Evolutionary conservation across 805 yeast species (phyloP).

Genomic region (Dipodascopsis uninucleata): DNA sequence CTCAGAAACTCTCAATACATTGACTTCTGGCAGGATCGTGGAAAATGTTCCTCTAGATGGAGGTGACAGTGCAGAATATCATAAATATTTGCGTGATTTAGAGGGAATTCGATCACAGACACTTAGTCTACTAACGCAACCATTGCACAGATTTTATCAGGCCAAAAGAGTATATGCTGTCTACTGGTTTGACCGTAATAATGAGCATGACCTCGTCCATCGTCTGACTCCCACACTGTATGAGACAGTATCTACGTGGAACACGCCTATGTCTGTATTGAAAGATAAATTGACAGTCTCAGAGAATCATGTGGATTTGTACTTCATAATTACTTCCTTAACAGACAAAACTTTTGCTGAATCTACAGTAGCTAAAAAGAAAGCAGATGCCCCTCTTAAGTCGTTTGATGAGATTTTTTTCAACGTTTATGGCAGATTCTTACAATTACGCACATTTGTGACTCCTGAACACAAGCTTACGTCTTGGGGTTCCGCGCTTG

Average conservation of each 20-base stretch:
- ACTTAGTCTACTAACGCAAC: slow-evolving; percentile 63
- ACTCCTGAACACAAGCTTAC: slow-evolving; percentile 22
- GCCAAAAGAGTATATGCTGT: slow-evolving; percentile 51
- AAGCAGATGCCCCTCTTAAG: slow-evolving; percentile 6
- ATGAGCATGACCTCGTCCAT: slow-evolving; percentile 45
- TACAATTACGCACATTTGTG: slow-evolving; percentile 25
- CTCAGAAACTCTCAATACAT: slow-evolving; percentile 59
- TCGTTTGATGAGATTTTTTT: slow-evolving; percentile 10
- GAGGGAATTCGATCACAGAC: slow-evolving; percentile 55
- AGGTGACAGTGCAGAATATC: slow-evolving; percentile 54
- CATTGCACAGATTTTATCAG: slow-evolving; percentile 81
- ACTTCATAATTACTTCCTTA: slow-evolving; percentile 35
- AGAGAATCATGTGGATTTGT: slow-evolving; percentile 32
- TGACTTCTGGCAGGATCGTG: slow-evolving; percentile 51
- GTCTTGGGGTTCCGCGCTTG: slow-evolving; percentile 47
- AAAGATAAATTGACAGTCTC: slow-evolving; percentile 30
- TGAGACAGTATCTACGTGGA: slow-evolving; percentile 39
- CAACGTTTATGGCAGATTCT: slow-evolving; percentile 17
- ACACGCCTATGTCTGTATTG: slow-evolving; percentile 31
- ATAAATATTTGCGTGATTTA: slow-evolving; percentile 41
- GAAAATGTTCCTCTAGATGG: slow-evolving; percentile 24
- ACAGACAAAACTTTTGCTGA: slow-evolving; percentile 36
- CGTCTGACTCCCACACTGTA: slow-evolving; percentile 54
- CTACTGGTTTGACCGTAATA: slow-evolving; percentile 41
- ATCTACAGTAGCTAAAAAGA: slow-evolving; percentile 25